Conservation (phyloP, 2,329 filamentous ascomycete species). For the Zymoseptoria tritici region DNA sequence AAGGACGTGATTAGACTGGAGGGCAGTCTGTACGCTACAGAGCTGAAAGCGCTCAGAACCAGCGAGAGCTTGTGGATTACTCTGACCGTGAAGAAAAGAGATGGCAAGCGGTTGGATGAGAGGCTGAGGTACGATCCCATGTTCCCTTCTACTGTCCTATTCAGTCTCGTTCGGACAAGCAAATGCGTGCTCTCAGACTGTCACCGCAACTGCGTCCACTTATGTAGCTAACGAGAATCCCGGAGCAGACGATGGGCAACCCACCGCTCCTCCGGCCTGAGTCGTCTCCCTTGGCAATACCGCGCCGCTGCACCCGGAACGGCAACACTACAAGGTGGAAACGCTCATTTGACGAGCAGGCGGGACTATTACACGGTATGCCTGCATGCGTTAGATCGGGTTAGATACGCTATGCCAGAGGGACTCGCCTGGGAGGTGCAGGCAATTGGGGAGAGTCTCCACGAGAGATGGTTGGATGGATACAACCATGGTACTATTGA, state of each 20-base stretch:
- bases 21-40: constrained; percentile 19
- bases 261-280: background rate
- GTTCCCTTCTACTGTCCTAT: background rate
- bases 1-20: constrained; percentile 15
- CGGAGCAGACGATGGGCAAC: background rate
- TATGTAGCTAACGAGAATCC: background rate
- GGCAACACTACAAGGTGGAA: background rate
- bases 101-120: background rate
- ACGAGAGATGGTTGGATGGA: background rate
- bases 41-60: constrained; percentile 23
- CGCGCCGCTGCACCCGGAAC: no score
- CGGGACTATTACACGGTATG: background rate
- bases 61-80: constrained; percentile 18
- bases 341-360: background rate
- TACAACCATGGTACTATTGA: background rate
- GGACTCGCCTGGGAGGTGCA: background rate
- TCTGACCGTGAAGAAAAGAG: constrained; percentile 8
- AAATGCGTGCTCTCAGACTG: no score
- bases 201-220: no score
- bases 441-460: background rate
- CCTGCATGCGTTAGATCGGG: background rate
- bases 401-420: background rate
- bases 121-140: background rate
- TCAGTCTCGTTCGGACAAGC: no score
- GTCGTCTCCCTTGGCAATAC: background rate